Evolutionary conservation across 2,329 filamentous ascomycete species (phyloP), one percentile per base, ranked within the genome.

Genomic region (Colletotrichum magnum): DNA sequence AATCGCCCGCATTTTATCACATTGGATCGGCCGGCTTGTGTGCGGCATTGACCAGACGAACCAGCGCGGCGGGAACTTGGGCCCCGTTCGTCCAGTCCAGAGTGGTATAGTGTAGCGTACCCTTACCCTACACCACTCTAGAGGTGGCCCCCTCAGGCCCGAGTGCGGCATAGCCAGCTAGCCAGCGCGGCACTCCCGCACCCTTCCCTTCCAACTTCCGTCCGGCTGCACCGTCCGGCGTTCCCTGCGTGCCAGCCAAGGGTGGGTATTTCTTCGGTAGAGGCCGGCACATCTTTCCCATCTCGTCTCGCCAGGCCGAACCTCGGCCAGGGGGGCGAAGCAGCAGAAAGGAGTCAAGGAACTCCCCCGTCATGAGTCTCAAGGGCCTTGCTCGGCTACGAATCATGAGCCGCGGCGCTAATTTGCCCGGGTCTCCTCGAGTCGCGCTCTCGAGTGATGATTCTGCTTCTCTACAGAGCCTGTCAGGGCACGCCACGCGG

Each of bases 401-500:
- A 64, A 70, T 57, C 58, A 64, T 51, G 45, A 70, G 67, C 67
- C 63, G 64, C 39, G 39, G 57, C 52, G 65, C 58, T 54, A 51
- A 58, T 50, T 58, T 56, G 50, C 36, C 58, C 58, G 63, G 59
- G 41, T 56, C 47, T 65, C 39, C 57, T 62, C 56, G 68, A 67
- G 64, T 51, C 64, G 54, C 18, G 41, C 41, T 43, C 41, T 12
- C 6, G 10, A 43, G 10, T 18, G 12, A 10, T n/a, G 13, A 50
- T 3, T 50, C 18, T 18, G 5, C 16, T 24, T 50, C 16, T 18
- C 12, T 50, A 6, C 72, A 73, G 6, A 36, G 75, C 80, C 79
- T 80, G 77, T 80, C 74, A 80, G 74, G 75, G 75, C 74, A 72
- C 72, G 75, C 79, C 80, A 82, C 79, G 81, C 82, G 79, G 78